Evolutionary conservation across 2,329 filamentous ascomycete species (phyloP).

Genomic region (Penicillium sclerotiorum): DNA sequence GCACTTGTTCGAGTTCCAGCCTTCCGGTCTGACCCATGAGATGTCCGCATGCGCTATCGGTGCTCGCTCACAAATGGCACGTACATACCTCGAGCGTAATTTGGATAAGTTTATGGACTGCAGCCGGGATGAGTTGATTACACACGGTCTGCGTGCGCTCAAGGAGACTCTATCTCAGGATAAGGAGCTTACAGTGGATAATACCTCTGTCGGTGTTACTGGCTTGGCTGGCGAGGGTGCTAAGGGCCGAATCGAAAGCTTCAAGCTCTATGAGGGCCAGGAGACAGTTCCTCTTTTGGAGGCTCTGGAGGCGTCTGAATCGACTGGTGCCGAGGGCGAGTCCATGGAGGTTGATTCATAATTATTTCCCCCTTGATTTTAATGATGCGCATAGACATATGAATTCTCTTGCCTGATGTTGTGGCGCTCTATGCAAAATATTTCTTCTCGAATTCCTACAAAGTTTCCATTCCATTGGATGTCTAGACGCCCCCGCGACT

Average conservation of each 20-base stretch:
- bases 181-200: slow-evolving; percentile 95
- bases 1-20: slow-evolving; percentile 98
- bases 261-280: slow-evolving; percentile 88
- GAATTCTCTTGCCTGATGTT: slow-evolving; percentile 27
- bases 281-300: slow-evolving; percentile 87
- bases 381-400: slow-evolving; percentile 37
- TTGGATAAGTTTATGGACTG: slow-evolving; percentile 78
- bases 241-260: slow-evolving; percentile 69
- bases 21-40: slow-evolving; percentile 92
- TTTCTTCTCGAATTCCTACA: background rate
- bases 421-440: slow-evolving; percentile 6
- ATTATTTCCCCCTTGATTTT: slow-evolving; percentile 27
- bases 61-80: slow-evolving; percentile 93
- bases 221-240: slow-evolving; percentile 61
- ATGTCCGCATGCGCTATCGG: slow-evolving; percentile 97
- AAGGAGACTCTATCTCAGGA: slow-evolving; percentile 97
- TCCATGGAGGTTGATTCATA: slow-evolving; percentile 62
- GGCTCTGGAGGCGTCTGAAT: slow-evolving; percentile 56
- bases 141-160: slow-evolving; percentile 84
- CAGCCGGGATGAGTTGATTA: slow-evolving; percentile 81
- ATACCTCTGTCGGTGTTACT: slow-evolving; percentile 87
- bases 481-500: background rate
- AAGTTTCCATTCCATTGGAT: too few relatives aligned
- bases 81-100: slow-evolving; percentile 94
- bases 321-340: slow-evolving; percentile 46